Evolutionary conservation across 108 stramenopile species (phyloP), one percentile per base, ranked within the genome.

Genomic region (Skeletonema grethae): DNA sequence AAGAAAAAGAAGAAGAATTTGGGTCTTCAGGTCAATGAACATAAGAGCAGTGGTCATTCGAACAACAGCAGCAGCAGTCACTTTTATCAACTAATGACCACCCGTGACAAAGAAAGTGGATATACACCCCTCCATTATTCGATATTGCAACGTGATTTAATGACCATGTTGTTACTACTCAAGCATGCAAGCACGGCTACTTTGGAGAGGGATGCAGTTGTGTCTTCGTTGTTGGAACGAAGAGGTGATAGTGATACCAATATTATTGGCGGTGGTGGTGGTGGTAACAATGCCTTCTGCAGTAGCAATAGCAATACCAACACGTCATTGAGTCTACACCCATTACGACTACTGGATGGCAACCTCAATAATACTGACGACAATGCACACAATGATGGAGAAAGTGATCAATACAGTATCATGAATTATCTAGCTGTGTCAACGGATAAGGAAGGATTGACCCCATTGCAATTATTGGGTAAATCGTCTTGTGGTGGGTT

Each of bases 401-500:
- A 56, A 1, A 29, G 41, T n/a, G 1, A 39, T 39, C 38, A 11
- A 39, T 69, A 35, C 67, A 15, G 35, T 22, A 61, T 58, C 16
- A 64, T 80, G n/a, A 76, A 80, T 12, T 61, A 70, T 43, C 30
- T 80, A 55, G 64, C 72, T 18, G 9, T 53, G 2, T 24, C 72
- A 34, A 20, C 48, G 28, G 90, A 94, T 57, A 48, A 69, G 29
- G 93, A 94, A 64, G 84, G 84, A 10, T 69, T 89, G 10, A 89
- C 88, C 3, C 88, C 90, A 3, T 64, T 88, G 0, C 76, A 84
- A 22, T 73, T 94, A 9, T 65, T 94, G 28, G 82, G 85, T 5
- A 63, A 56, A 28, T 67, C 86, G 20, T 87, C 89, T 60, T 55
- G 18, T 11, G 57, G 31, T 18, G 85, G 81, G 41, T 70, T 94